Evolutionary conservation across 148 eudicot genomes (phyloP).

Genomic region (Diospyros kaki): DNA sequence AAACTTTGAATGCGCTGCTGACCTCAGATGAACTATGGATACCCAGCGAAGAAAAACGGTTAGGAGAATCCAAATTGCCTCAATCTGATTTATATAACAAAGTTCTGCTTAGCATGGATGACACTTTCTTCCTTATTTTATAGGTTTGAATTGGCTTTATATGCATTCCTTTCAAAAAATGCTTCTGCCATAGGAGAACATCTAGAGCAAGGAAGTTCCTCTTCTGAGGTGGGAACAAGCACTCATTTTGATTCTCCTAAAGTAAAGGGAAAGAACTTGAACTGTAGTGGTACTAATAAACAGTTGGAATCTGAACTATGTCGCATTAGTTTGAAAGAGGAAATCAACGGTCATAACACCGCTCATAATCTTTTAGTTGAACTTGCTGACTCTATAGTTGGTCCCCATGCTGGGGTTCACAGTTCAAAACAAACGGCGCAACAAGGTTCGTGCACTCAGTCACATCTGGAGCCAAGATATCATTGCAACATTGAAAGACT

Average conservation of each 20-base stretch:
- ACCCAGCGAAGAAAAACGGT: conserved; percentile 97
- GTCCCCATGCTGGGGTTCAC: conserved; percentile 29
- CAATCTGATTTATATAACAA: background rate
- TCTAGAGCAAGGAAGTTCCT: conserved; percentile 37
- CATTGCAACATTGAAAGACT: conserved; percentile 34
- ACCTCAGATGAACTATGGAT: conserved; percentile 95
- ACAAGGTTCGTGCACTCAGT: conserved; percentile 33
- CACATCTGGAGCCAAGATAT: conserved; percentile 40
- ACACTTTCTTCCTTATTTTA: conserved; percentile 18
- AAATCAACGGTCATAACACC: conserved; percentile 23
- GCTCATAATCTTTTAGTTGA: conserved; percentile 31
- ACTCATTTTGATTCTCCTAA: conserved; percentile 36
- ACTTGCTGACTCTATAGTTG: conserved; percentile 31
- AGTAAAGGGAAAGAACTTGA: conserved; percentile 41
- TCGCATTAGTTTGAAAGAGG: conserved; percentile 39
- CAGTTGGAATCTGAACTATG: conserved; percentile 41
- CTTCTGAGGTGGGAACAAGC: conserved; percentile 30
- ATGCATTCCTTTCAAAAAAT: conserved; percentile 64
- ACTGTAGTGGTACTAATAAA: conserved; percentile 32
- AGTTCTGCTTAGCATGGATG: conserved; percentile 14
- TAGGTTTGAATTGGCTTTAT: conserved; percentile 91
- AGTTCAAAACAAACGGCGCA: conserved; percentile 38
- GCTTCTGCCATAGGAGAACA: conserved; percentile 46
- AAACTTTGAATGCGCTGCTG: conserved; percentile 81
- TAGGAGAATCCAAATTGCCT: conserved; percentile 14